Conservation (phyloP, 495 filamentous ascomycete species). For the Aspergillus mulundensis region DNA sequence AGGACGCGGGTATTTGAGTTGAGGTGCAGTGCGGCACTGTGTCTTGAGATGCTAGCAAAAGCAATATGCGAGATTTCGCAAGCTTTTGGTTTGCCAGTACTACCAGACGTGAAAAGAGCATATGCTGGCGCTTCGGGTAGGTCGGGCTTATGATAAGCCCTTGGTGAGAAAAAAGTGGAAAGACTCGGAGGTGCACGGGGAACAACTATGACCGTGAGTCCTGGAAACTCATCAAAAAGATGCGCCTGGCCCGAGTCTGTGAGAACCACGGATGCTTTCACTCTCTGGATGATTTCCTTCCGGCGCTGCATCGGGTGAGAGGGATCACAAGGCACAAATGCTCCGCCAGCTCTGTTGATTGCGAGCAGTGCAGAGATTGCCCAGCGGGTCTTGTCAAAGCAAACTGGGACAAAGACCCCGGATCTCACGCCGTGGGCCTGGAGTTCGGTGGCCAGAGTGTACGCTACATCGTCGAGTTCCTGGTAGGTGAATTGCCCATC, state of each 20-base stretch:
- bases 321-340: conserved; percentile 36
- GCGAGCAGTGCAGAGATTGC: not conserved
- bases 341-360: not conserved
- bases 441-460: not conserved
- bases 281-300: conserved; percentile 32
- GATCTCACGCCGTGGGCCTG: not conserved
- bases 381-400: not conserved
- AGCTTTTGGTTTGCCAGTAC: conserved; percentile 38
- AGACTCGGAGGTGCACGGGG: not conserved
- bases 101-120: conserved; percentile 37
- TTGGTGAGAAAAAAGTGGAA: too few relatives aligned
- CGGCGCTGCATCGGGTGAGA: too few relatives aligned
- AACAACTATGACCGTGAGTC: too few relatives aligned
- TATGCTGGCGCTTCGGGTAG: conserved; percentile 5
- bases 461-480: not conserved
- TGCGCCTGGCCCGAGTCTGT: conserved; percentile 39
- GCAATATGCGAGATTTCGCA: conserved; percentile 33
- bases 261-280: conserved; percentile 28
- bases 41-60: conserved; percentile 4
- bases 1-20: conserved; percentile 25
- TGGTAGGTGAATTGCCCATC: not conserved
- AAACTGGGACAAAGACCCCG: not conserved
- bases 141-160: not conserved
- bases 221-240: too few relatives aligned
- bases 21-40: not conserved